Conservation (phyloP, 257 asterid genomes). For the Plantago ovata region DNA sequence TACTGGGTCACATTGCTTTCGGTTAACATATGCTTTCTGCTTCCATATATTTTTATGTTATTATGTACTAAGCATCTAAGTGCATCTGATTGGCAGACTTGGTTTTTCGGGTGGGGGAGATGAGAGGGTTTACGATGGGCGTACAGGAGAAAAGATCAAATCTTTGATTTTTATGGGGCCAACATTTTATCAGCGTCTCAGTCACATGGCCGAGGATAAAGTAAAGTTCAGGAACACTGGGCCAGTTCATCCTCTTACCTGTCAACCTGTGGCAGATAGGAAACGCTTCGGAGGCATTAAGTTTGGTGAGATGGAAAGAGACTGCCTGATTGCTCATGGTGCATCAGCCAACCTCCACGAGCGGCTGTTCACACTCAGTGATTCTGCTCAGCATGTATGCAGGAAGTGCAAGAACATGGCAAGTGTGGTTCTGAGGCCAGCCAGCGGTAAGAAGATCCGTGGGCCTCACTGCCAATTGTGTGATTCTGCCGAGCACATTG, state of each 20-base stretch:
- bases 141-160: conserved; percentile 65
- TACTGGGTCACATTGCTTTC: neutral
- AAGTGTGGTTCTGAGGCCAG: conserved; percentile 61
- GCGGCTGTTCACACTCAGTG: conserved; percentile 89
- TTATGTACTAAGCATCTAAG: conserved; percentile 1
- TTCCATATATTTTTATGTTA: neutral
- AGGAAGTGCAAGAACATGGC: conserved; percentile 76
- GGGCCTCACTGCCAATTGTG: conserved; percentile 88
- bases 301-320: conserved; percentile 95
- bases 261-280: conserved; percentile 95
- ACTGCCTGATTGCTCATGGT: conserved; percentile 91
- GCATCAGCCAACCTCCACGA: conserved; percentile 88
- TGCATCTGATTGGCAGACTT: conserved; percentile 41
- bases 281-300: conserved; percentile 91
- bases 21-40: neutral
- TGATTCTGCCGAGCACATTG: conserved; percentile 68
- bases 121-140: conserved; percentile 79
- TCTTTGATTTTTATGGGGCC: conserved; percentile 87
- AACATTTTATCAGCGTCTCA: conserved; percentile 86
- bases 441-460: conserved; percentile 66
- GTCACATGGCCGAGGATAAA: conserved; percentile 96
- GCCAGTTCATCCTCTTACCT: conserved; percentile 94
- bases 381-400: conserved; percentile 80
- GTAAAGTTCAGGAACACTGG: conserved; percentile 86
- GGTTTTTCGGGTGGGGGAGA: conserved; percentile 86